Conservation (phyloP, 1,284 basidiomycete species). For the Ustilago tritici region DNA sequence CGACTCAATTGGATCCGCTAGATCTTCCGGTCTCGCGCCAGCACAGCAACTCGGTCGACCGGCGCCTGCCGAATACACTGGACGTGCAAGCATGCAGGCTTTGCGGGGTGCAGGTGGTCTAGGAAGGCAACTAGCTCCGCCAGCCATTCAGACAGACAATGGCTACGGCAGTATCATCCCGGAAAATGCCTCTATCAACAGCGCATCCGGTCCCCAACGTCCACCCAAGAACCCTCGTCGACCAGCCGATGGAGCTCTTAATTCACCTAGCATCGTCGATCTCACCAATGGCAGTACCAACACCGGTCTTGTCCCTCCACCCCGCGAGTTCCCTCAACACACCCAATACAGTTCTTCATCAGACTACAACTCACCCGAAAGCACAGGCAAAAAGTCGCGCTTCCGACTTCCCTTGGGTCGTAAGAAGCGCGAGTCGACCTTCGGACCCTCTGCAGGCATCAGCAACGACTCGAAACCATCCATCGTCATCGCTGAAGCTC, state of each 20-base stretch:
- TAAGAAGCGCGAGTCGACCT: slow-evolving; percentile 51
- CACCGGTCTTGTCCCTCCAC: neutral
- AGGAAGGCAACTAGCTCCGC: neutral
- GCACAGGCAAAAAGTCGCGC: slow-evolving; percentile 23
- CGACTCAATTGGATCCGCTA: slow-evolving; percentile 15
- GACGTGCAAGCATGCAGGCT: slow-evolving; percentile 35
- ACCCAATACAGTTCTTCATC: neutral
- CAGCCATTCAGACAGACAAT: slow-evolving; percentile 12
- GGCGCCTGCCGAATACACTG: neutral
- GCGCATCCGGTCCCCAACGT: slow-evolving; percentile 20
- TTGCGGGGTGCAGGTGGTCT: neutral
- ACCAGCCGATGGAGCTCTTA: slow-evolving; percentile 28
- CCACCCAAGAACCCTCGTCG: slow-evolving; percentile 46
- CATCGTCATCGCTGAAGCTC: slow-evolving; percentile 18
- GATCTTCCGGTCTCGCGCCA: slow-evolving; percentile 19
- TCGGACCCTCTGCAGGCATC: slow-evolving; percentile 12
- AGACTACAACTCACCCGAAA: slow-evolving; percentile 12
- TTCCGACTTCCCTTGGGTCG: slow-evolving; percentile 42
- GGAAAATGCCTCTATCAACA: slow-evolving; percentile 24
- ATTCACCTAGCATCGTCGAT: slow-evolving; percentile 25
- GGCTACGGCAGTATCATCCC: slow-evolving; percentile 16
- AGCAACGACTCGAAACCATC: slow-evolving; percentile 13
- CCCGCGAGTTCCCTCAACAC: slow-evolving; percentile 33
- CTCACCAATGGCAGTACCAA: slow-evolving; percentile 11
- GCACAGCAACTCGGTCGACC: slow-evolving; percentile 7